A percentile compares a stretch with the other conserved stretches of the same genome.
These are phyloP conservation scores for Chenopodium berlandieri DNA, from an alignment of 148 eudicot species.

Conservation along the genomic window DNA sequence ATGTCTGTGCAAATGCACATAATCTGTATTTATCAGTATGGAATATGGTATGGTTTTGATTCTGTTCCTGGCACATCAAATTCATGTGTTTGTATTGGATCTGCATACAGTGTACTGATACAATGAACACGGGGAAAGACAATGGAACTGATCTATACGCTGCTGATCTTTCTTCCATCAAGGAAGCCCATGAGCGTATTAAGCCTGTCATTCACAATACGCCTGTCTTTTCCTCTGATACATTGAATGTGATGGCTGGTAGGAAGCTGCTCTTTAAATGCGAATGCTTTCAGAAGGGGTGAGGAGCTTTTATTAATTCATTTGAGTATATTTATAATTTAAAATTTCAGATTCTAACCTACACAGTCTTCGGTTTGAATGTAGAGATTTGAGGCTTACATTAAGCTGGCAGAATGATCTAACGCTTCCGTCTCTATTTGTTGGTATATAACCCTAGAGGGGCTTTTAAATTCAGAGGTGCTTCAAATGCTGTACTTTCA, in stretches of 20 bases:
- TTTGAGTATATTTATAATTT: not conserved
- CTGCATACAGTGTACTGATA: not conserved
- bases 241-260: constrained; percentile 65
- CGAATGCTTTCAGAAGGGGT: constrained; percentile 99
- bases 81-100: not conserved
- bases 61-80: not conserved
- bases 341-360: not conserved
- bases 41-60: not conserved
- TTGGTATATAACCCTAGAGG: constrained; percentile 50
- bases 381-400: not conserved
- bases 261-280: constrained; percentile 81
- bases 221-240: constrained; percentile 73
- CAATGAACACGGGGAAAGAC: constrained; percentile 38
- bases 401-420: not conserved
- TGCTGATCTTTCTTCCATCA: constrained; percentile 72
- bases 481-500: constrained; percentile 88
- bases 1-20: not conserved
- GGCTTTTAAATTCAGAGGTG: constrained; percentile 95
- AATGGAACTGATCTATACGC: constrained; percentile 50
- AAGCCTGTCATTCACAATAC: constrained; percentile 57
- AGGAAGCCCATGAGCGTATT: constrained; percentile 68
- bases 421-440: not conserved
- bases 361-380: not conserved
- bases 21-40: not conserved
- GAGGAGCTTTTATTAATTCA: constrained; percentile 18